These are phyloP conservation scores for Microcyclosporella mali DNA, from an alignment of 2,329 filamentous ascomycete species.

Conservation along the genomic window DNA sequence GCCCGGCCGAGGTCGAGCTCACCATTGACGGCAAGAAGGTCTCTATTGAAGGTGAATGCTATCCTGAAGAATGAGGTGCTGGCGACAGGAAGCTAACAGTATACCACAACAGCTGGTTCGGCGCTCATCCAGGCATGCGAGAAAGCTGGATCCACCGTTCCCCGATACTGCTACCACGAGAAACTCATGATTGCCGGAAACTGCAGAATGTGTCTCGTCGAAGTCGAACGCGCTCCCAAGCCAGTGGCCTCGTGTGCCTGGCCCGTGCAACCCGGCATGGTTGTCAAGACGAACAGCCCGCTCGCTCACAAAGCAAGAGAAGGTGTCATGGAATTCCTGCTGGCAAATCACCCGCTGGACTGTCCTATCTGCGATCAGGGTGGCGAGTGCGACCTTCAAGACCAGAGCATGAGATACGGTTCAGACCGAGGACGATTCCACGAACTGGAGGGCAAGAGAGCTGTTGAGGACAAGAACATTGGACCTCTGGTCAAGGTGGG, in stretches of 20 bases:
- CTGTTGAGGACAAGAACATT: constrained; percentile 99
- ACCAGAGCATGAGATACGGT: constrained; percentile 98
- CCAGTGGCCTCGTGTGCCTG: constrained; percentile 97
- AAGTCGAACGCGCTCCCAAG: constrained; percentile 94
- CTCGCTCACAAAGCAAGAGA: constrained; percentile 96
- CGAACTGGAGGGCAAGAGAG: constrained; percentile 90
- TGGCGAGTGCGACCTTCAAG: constrained; percentile 97
- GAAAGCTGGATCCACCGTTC: constrained; percentile 86
- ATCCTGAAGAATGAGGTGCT: neutral
- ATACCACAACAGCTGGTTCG: constrained; percentile 65
- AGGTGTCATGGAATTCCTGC: constrained; percentile 97
- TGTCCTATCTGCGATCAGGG: constrained; percentile 98
- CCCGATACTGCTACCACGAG: constrained; percentile 99
- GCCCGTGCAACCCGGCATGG: constrained; percentile 98
- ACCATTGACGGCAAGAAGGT: constrained; percentile 97
- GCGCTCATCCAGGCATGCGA: constrained; percentile 98
- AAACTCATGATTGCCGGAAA: constrained; percentile 99
- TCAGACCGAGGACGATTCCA: constrained; percentile 95
- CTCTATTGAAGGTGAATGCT: constrained; percentile 77
- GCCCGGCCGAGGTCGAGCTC: constrained; percentile 89
- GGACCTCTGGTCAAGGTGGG: constrained; percentile 80
- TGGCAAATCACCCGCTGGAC: constrained; percentile 93
- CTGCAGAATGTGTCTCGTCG: constrained; percentile 98
- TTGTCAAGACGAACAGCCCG: constrained; percentile 96
- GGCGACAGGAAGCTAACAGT: neutral